phyloP scores from a whole-genome alignment of 768 basidiomycete species.

The Trametes meyenii region DNA sequence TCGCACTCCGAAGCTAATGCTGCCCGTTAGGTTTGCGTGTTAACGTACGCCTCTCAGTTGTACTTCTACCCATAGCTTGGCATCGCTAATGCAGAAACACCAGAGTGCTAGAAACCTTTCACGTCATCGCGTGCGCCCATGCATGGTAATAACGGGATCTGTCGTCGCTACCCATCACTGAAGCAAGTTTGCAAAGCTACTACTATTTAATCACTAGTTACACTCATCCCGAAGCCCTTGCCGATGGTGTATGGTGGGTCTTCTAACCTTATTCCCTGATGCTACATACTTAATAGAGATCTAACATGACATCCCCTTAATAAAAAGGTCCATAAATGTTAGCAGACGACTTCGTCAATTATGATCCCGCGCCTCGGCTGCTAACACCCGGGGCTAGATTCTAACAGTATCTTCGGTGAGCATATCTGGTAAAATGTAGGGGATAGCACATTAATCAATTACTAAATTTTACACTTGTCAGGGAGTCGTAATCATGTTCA shows the following conservation, averaged over 20 bases:
- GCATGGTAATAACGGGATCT: neutral
- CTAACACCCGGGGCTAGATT: neutral
- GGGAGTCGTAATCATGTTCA: conserved; percentile 3
- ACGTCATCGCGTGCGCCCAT: neutral
- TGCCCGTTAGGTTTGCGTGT: neutral
- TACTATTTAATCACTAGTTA: conserved; percentile 1
- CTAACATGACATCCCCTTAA: too few species aligned
- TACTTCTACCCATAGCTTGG: too few species aligned
- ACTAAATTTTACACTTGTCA: neutral
- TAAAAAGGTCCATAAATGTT: conserved; percentile 7
- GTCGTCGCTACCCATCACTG: neutral
- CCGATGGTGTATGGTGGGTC: conserved; percentile 1
- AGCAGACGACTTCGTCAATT: neutral
- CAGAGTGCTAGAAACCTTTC: conserved; percentile 9
- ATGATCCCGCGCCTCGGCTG: neutral
- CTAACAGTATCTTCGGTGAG: neutral
- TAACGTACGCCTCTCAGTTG: neutral
- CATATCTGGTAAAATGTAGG: neutral
- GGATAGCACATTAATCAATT: too few species aligned
- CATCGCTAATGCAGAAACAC: too few species aligned
- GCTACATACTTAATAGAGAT: neutral
- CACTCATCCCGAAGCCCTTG: neutral
- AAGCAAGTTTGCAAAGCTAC: neutral
- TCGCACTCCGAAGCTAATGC: neutral
- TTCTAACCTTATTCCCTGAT: neutral